phyloP scores from a whole-genome alignment of 129 eudicot species.

The Kitagawia praeruptora region DNA sequence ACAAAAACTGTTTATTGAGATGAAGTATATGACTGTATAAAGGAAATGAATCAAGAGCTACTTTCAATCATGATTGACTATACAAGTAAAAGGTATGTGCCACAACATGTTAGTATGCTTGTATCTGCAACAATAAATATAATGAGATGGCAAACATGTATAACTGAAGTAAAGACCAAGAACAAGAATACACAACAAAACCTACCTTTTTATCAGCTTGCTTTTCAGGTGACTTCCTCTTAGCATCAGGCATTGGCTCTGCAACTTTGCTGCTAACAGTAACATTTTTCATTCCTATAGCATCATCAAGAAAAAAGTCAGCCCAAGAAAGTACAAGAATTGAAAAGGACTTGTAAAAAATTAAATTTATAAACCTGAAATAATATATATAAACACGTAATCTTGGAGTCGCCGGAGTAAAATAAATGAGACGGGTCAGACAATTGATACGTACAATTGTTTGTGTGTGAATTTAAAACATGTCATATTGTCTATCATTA shows the following conservation, averaged over 20 bases:
- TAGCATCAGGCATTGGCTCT: slow-evolving; percentile 31
- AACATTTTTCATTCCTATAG: slow-evolving; percentile 28
- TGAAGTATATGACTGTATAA: background rate
- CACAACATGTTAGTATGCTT: background rate
- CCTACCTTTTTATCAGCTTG: slow-evolving; percentile 66
- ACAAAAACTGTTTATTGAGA: background rate
- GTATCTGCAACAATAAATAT: background rate
- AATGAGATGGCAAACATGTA: background rate
- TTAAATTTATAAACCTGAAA: no score
- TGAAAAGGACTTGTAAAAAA: no score
- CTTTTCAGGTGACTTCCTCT: slow-evolving; percentile 67
- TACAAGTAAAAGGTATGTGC: background rate
- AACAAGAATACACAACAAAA: background rate
- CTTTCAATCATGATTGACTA: background rate
- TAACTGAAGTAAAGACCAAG: background rate
- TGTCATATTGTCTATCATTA: no score
- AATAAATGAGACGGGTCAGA: no score
- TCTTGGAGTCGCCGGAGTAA: no score
- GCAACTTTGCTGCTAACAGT: slow-evolving; percentile 26
- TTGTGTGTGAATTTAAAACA: no score
- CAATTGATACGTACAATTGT: no score
- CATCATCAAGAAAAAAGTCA: no score
- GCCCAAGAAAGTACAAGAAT: no score
- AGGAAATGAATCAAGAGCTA: background rate
- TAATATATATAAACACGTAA: no score